Evolutionary conservation across 2,329 filamentous ascomycete species (phyloP).

Genomic region (Penicillium verrucosum): DNA sequence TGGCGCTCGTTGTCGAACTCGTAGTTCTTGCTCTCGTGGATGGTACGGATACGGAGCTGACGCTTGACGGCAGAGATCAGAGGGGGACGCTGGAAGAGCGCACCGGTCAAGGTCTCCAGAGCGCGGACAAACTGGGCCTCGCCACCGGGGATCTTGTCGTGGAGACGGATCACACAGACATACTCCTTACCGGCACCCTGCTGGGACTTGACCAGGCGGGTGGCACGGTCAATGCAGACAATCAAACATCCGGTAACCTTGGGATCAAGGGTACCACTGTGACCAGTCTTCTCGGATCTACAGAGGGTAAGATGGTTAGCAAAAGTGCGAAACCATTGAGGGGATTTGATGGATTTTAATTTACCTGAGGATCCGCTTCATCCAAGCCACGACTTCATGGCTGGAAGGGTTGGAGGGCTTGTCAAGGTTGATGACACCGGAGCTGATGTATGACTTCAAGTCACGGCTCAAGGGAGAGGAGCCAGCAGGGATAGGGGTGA

Average conservation of each 20-base stretch:
- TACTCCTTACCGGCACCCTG: slow-evolving; percentile 99
- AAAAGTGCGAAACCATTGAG: slow-evolving; percentile 1
- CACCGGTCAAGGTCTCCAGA: slow-evolving; percentile 92
- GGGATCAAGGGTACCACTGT: slow-evolving; percentile 96
- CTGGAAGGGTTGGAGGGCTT: slow-evolving; percentile 97
- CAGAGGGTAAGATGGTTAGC: slow-evolving; percentile 16
- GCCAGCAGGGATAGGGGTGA: slow-evolving; percentile 92
- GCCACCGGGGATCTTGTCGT: slow-evolving; percentile 91
- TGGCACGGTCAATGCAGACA: slow-evolving; percentile 93
- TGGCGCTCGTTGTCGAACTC: slow-evolving; percentile 99
- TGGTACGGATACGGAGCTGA: slow-evolving; percentile 95
- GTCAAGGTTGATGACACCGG: slow-evolving; percentile 96
- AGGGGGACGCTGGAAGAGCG: slow-evolving; percentile 93
- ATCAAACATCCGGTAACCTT: slow-evolving; percentile 97
- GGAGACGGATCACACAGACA: slow-evolving; percentile 88
- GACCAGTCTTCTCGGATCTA: slow-evolving; percentile 91
- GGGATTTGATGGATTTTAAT: background rate
- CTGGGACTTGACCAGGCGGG: slow-evolving; percentile 96
- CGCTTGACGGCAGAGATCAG: slow-evolving; percentile 98
- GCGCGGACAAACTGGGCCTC: slow-evolving; percentile 90
- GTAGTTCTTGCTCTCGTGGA: slow-evolving; percentile 92
- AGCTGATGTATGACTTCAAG: slow-evolving; percentile 94
- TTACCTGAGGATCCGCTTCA: slow-evolving; percentile 93
- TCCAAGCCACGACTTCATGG: slow-evolving; percentile 98
- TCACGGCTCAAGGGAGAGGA: slow-evolving; percentile 90